phyloP scores from a whole-genome alignment of 2,329 filamentous ascomycete species.

The Nectriaceae sp. region DNA sequence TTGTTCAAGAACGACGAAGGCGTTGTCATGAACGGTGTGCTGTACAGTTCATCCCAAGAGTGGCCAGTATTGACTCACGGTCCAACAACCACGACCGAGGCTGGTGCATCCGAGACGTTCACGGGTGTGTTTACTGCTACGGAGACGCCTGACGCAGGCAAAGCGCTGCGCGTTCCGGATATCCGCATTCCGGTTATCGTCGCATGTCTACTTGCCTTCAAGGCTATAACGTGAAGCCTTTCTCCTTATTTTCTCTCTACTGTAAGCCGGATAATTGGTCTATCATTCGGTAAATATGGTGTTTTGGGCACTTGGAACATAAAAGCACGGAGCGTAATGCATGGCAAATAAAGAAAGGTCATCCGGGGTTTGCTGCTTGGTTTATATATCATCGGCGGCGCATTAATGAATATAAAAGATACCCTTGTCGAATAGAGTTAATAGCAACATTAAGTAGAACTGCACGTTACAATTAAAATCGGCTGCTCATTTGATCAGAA shows the following conservation, averaged over 20 bases:
- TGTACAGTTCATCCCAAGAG: slow-evolving; percentile 45
- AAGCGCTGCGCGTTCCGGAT: neutral
- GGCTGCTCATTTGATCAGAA: too few species aligned
- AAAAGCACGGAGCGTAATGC: too few species aligned
- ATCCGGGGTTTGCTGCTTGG: neutral
- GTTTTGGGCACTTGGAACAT: too few species aligned
- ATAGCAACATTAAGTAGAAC: neutral
- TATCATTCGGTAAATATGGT: too few species aligned
- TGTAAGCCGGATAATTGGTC: too few species aligned
- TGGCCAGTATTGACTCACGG: slow-evolving; percentile 40
- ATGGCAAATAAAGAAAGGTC: too few species aligned
- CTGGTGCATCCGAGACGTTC: slow-evolving; percentile 23
- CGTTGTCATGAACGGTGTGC: slow-evolving; percentile 60
- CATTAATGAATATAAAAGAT: slow-evolving; percentile 8
- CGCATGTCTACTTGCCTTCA: slow-evolving; percentile 11
- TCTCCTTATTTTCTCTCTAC: neutral
- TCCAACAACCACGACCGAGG: slow-evolving; percentile 19
- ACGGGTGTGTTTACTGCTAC: slow-evolving; percentile 40
- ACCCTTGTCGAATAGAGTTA: slow-evolving; percentile 8
- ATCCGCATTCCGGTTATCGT: neutral
- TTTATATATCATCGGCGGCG: neutral
- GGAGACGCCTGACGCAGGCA: slow-evolving; percentile 29
- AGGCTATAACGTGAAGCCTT: neutral
- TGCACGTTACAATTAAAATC: too few species aligned
- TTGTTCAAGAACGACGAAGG: slow-evolving; percentile 53